Percentiles rank a stretch among this genome's conserved stretches.
These are phyloP conservation scores for Clarireedia sp. DNA, from an alignment of 2,329 filamentous ascomycete genomes.

Conservation along the genomic window DNA sequence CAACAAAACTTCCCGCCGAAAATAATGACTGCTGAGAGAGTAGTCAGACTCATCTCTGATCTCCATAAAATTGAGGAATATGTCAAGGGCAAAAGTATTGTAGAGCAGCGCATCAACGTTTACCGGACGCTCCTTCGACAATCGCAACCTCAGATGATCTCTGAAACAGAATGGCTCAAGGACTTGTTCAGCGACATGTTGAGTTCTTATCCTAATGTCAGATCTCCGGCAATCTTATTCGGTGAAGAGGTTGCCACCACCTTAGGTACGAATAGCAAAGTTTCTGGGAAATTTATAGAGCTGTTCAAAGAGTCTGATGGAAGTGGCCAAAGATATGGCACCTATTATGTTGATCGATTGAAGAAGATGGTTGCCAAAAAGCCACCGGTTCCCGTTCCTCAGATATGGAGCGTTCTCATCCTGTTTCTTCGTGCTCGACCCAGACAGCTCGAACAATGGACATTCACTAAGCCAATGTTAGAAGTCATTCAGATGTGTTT, in stretches of 20 bases:
- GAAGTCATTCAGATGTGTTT: constrained; percentile 75
- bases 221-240: constrained; percentile 64
- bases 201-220: constrained; percentile 68
- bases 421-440: constrained; percentile 62
- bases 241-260: constrained; percentile 62
- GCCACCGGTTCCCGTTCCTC: constrained; percentile 62
- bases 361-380: constrained; percentile 59
- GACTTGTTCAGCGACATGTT: constrained; percentile 78
- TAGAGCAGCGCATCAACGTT: constrained; percentile 67
- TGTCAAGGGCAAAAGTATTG: constrained; percentile 71
- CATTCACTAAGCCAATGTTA: constrained; percentile 67
- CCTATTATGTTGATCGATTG: constrained; percentile 60
- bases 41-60: constrained; percentile 60
- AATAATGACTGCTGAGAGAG: constrained; percentile 64
- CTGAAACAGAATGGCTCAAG: constrained; percentile 69
- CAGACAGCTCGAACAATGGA: constrained; percentile 56
- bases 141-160: constrained; percentile 60
- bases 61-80: constrained; percentile 67
- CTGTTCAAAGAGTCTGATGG: constrained; percentile 42
- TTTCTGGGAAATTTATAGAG: constrained; percentile 60
- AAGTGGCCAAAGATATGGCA: constrained; percentile 47
- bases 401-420: constrained; percentile 80
- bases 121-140: constrained; percentile 73
- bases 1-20: constrained; percentile 71
- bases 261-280: constrained; percentile 59